These are phyloP conservation scores for Acacia pycnantha DNA, from an alignment of 331 rosid genomes.

Conservation along the genomic window DNA sequence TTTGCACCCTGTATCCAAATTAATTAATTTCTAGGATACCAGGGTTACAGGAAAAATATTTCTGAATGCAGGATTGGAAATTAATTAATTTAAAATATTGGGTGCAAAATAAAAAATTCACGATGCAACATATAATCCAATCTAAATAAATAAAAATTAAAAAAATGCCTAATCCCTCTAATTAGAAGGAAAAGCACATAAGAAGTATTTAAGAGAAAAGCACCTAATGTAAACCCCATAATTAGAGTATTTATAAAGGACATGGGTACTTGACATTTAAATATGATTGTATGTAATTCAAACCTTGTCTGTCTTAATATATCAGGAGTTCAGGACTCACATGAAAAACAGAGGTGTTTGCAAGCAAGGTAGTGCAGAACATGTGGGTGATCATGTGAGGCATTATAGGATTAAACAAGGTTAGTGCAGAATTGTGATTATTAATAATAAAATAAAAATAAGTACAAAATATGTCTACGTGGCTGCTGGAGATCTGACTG, in stretches of 20 bases:
- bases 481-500: slow-evolving; percentile 27
- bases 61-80: too few relatives aligned
- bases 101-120: too few relatives aligned
- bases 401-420: slow-evolving; percentile 32
- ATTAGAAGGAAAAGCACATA: too few relatives aligned
- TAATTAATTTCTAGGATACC: too few relatives aligned
- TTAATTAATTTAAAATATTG: too few relatives aligned
- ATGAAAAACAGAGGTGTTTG: not conserved
- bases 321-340: not conserved
- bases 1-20: too few relatives aligned
- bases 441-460: not conserved
- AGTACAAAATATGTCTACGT: not conserved
- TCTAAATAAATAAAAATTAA: too few relatives aligned
- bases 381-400: slow-evolving; percentile 40
- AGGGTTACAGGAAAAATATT: too few relatives aligned
- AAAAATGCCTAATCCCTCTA: too few relatives aligned
- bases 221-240: too few relatives aligned
- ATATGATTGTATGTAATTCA: not conserved
- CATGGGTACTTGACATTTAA: not conserved
- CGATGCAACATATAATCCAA: too few relatives aligned
- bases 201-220: too few relatives aligned
- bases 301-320: not conserved
- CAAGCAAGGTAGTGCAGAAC: slow-evolving; percentile 3
- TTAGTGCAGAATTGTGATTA: not conserved
- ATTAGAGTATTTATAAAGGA: not conserved